Conservation (phyloP, 257 asterid species). For the Jacaranda mimosifolia region DNA sequence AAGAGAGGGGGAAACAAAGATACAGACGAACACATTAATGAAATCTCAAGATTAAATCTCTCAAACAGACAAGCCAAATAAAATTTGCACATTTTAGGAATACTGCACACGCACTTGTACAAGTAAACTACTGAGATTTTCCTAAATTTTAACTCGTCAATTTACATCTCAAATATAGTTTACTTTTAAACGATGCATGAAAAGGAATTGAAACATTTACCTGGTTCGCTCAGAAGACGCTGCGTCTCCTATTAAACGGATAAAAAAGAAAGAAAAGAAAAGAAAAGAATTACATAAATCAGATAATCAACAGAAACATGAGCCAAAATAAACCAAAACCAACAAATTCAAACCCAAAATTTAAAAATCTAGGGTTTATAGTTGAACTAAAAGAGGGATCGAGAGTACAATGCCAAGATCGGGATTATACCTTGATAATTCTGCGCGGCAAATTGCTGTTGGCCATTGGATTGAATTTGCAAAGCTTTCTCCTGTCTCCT, state of each 20-base stretch:
- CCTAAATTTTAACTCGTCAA: background rate
- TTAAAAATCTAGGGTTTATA: slow-evolving; percentile 40
- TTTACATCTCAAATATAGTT: slow-evolving; percentile 26
- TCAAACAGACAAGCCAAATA: background rate
- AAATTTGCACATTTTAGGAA: background rate
- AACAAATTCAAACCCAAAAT: slow-evolving; percentile 23
- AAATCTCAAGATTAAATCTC: background rate
- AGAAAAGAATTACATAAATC: slow-evolving; percentile 15
- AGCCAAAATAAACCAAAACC: slow-evolving; percentile 22
- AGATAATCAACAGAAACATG: slow-evolving; percentile 26
- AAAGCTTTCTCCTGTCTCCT: slow-evolving; percentile 6
- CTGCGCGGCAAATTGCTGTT: slow-evolving; percentile 61
- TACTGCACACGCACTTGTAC: background rate
- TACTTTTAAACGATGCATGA: slow-evolving; percentile 5
- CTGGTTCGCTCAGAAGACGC: slow-evolving; percentile 99
- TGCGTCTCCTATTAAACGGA: slow-evolving; percentile 84
- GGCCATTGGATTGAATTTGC: slow-evolving; percentile 58
- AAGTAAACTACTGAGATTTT: background rate
- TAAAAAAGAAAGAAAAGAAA: background rate
- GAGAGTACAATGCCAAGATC: slow-evolving; percentile 54
- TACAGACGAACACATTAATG: background rate
- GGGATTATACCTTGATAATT: slow-evolving; percentile 69
- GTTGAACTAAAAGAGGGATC: slow-evolving; percentile 58
- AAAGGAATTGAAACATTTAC: slow-evolving; percentile 46
- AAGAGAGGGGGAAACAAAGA: background rate